Evolutionary conservation across 495 filamentous ascomycete genomes (phyloP), one percentile per base, ranked within the genome.

Genomic region (Hypoxylon cercidicola): DNA sequence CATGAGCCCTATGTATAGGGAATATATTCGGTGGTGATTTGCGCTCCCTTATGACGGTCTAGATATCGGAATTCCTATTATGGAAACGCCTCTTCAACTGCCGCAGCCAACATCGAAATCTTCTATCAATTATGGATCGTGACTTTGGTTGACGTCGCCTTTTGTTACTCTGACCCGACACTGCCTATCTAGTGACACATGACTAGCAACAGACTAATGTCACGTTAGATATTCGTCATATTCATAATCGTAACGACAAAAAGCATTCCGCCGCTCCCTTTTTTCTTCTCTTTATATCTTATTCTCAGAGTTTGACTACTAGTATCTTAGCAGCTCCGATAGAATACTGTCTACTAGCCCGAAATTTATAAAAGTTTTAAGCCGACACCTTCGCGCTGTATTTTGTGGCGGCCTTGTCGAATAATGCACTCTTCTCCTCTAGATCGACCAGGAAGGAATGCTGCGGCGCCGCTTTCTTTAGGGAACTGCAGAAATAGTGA

Each of bases 401-500:
- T 75, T 93, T 95, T 2, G 83, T 79, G 4, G 91, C 91, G 4
- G 91, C 89, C 59, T 86, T 87, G 72, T 95, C 92, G 70, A 96
- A 96, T 52, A 90, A 72, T 12, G 80, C 85, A 70, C 84, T 88
- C 85, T 93, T 96, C 77, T 91, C 90, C 54, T 87, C 79, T 34
- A 93, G 70, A 63, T 93, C 91, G 40, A 71, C 64, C 60, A 96
- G 73, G 41, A 93, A 81, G 12, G 84, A 70, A 71, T 96, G 92
- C 23, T 86, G 75, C 7, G 88, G 82, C 16, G 86, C 78, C 1
- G 72, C 66, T 23, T 81, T 81, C 72, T 84, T 75, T 37, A 94
- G 77, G n/a, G 78, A 78, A 45, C 90, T 91, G 57, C 34, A 25
- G 41, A 20, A 30, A 45, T 28, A 54, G 75, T 19, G 30, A 40